Base-by-base conservation (phyloP, 768 basidiomycete genomes). In the Pleurotus djamor region DNA sequence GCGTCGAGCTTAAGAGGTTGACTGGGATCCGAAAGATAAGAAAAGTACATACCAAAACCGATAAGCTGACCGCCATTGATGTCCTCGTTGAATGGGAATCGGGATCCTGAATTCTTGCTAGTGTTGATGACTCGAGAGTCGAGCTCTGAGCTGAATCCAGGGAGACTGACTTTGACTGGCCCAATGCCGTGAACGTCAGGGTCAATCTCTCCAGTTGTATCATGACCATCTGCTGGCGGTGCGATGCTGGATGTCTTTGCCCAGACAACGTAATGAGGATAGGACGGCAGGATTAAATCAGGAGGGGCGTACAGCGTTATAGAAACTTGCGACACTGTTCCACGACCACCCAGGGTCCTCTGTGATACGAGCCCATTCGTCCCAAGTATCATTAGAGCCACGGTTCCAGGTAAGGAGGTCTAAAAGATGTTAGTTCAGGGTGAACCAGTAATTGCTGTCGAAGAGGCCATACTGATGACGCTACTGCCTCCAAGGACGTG, bases 31-130 rank as follows among this genome's bases (percentile, higher is more conserved):
- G 6, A 56, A 58, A 16, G 62, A 54, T 66, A 61, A 47, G 58
- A 38, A 65, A 71, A 50, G 13, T 1, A 60, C 72, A 52, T 36
- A 79, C 80, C 74, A 41, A 79, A 52, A 4, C 81, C 81, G 5
- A 79, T 57, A 0, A 73, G 72, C 8, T 64, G 67, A 12, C 82
- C 81, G 28, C 73, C 71, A 60, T 81, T 80, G 58, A 69, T 69
- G 63, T 82, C 82, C 12, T 66, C 36, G 60, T 77, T 78, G 61
- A 68, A 80, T 2, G 74, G 69, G 59, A 76, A 81, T 47, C 75
- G 72, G 7, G 69, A 64, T 0, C 66, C 59, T 5, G 78, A 65
- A 51, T 69, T 60, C 4, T 59, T 2, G 0, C 71, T 67, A 3
- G 72, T 66, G 5, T 60, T 28, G 32, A 72, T 60, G 33, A 72